Conservation (phyloP, 352 stramenopile species). For the Phytophthora multivora region DNA sequence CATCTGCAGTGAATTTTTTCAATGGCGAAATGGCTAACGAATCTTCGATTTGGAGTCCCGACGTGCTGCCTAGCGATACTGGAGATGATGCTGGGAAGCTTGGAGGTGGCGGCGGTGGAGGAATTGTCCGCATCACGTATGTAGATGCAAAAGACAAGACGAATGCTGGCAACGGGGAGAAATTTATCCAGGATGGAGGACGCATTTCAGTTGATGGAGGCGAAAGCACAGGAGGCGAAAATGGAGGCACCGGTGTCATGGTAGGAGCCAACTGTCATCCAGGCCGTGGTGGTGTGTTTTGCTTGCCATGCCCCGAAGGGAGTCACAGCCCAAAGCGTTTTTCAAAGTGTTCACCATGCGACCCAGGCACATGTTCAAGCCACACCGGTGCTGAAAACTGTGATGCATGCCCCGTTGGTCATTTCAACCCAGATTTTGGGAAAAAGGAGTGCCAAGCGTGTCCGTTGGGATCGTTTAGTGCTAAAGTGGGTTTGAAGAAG, state of each 20-base stretch:
- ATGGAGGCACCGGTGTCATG: constrained; percentile 55
- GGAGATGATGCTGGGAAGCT: constrained; percentile 33
- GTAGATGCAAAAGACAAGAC: constrained; percentile 21
- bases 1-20: constrained; percentile 3
- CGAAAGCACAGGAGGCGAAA: constrained; percentile 60
- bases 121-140: constrained; percentile 67
- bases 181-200: constrained; percentile 67
- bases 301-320: constrained; percentile 63
- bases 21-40: constrained; percentile 13
- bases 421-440: constrained; percentile 77
- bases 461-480: constrained; percentile 57
- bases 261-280: constrained; percentile 61
- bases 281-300: constrained; percentile 72
- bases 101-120: constrained; percentile 65
- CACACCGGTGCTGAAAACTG: constrained; percentile 53
- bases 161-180: constrained; percentile 42
- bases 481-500: constrained; percentile 46
- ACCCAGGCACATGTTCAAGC: constrained; percentile 64
- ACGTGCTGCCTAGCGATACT: constrained; percentile 6
- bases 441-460: constrained; percentile 68
- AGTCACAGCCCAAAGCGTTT: constrained; percentile 63
- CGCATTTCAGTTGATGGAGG: constrained; percentile 50
- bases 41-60: constrained; percentile 42
- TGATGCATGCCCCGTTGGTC: constrained; percentile 51
- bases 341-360: constrained; percentile 71